These are phyloP conservation scores for Metschnikowia proteae DNA, from an alignment of 805 yeast species.

Conservation along the genomic window DNA sequence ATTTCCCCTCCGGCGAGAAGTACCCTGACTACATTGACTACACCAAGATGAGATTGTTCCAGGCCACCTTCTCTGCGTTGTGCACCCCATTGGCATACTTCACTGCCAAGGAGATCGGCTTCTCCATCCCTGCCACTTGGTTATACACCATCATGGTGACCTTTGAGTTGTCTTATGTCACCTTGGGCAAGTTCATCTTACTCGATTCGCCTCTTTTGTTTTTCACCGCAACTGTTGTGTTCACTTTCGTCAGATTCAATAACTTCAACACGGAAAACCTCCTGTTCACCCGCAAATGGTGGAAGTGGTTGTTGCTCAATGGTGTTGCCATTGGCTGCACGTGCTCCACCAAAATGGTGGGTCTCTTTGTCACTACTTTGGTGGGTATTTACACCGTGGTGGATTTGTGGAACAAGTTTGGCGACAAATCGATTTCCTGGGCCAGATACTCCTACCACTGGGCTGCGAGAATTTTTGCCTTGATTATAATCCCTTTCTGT, in stretches of 20 bases:
- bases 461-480: slow-evolving; percentile 59
- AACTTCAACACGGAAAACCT: slow-evolving; percentile 45
- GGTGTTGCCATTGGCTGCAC: slow-evolving; percentile 89
- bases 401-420: slow-evolving; percentile 83
- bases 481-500: slow-evolving; percentile 58
- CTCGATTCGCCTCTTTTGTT: slow-evolving; percentile 88
- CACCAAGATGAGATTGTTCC: slow-evolving; percentile 66
- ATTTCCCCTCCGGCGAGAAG: slow-evolving; percentile 60
- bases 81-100: slow-evolving; percentile 67
- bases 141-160: slow-evolving; percentile 75
- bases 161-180: slow-evolving; percentile 77
- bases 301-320: slow-evolving; percentile 84
- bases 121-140: slow-evolving; percentile 69
- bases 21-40: slow-evolving; percentile 63
- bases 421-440: slow-evolving; percentile 56
- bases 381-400: slow-evolving; percentile 88
- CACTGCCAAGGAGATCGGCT: slow-evolving; percentile 55
- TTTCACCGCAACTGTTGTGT: slow-evolving; percentile 82
- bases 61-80: slow-evolving; percentile 62
- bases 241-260: slow-evolving; percentile 69
- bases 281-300: slow-evolving; percentile 75
- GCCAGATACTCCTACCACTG: slow-evolving; percentile 55
- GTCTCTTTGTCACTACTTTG: slow-evolving; percentile 80
- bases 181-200: slow-evolving; percentile 83
- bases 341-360: slow-evolving; percentile 95